Percentiles rank a stretch among this genome's conserved stretches.
Evolutionary conservation across 2,329 filamentous ascomycete genomes (phyloP).

Genomic region (Fusarium pseudonygamai): DNA sequence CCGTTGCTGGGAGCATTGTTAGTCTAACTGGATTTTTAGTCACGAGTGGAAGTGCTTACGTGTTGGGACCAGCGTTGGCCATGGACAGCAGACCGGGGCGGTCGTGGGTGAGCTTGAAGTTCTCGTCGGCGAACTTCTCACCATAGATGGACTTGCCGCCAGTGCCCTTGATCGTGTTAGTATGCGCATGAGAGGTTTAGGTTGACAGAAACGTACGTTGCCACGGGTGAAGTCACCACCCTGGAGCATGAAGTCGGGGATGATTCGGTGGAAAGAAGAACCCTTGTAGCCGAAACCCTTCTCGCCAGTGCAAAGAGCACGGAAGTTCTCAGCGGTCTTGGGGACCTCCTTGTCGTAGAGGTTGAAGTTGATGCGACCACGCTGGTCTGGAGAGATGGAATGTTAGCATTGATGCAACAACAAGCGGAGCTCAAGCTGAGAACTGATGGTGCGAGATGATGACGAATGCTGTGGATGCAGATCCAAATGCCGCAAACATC

Average conservation of each 20-base stretch:
- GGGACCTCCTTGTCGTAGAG: slow-evolving; percentile 88
- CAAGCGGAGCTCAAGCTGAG: background rate
- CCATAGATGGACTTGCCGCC: slow-evolving; percentile 95
- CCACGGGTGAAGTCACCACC: slow-evolving; percentile 94
- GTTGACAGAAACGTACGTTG: slow-evolving; percentile 71
- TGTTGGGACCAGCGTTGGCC: slow-evolving; percentile 96
- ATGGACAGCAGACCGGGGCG: slow-evolving; percentile 86
- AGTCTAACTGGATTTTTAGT: background rate
- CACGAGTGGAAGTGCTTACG: slow-evolving; percentile 59
- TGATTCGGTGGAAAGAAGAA: slow-evolving; percentile 92
- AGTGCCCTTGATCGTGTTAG: slow-evolving; percentile 70
- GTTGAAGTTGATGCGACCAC: slow-evolving; percentile 85
- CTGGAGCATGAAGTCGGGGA: slow-evolving; percentile 94
- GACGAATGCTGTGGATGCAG: slow-evolving; percentile 9
- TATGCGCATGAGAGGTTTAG: background rate
- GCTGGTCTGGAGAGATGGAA: slow-evolving; percentile 65
- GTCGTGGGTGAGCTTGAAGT: slow-evolving; percentile 81
- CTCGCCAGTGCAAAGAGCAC: slow-evolving; percentile 81
- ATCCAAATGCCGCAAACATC: background rate
- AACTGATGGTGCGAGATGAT: slow-evolving; percentile 18
- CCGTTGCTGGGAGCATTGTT: slow-evolving; percentile 76
- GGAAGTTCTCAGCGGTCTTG: slow-evolving; percentile 89
- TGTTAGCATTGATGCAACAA: slow-evolving; percentile 30
- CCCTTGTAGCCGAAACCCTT: slow-evolving; percentile 85
- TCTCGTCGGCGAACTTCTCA: slow-evolving; percentile 94